Evolutionary conservation across 306 rosid species (phyloP).

Genomic region (Acacia acuminata): DNA sequence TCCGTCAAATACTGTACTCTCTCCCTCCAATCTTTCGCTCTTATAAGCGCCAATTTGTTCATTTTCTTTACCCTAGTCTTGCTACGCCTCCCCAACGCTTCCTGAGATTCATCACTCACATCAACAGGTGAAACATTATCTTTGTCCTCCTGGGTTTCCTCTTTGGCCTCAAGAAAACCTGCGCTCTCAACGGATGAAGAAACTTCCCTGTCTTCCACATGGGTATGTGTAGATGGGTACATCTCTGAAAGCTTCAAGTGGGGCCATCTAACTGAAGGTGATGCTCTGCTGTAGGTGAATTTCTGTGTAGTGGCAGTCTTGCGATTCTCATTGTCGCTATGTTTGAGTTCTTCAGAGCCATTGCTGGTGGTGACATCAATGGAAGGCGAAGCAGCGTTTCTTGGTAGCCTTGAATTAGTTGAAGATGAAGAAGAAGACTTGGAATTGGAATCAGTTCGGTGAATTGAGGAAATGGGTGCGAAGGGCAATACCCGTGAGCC

Average conservation of each 20-base stretch:
- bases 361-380: not conserved
- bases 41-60: slow-evolving; percentile 75
- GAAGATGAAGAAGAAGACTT: slow-evolving; percentile 9
- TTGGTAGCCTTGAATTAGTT: slow-evolving; percentile 38
- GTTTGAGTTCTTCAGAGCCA: slow-evolving; percentile 29
- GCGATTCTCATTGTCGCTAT: not conserved
- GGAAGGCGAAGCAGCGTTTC: slow-evolving; percentile 28
- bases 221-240: slow-evolving; percentile 46
- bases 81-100: slow-evolving; percentile 59
- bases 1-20: slow-evolving; percentile 75
- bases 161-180: slow-evolving; percentile 36
- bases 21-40: slow-evolving; percentile 91
- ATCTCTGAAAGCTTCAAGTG: slow-evolving; percentile 56
- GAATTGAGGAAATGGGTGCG: slow-evolving; percentile 32
- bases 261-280: slow-evolving; percentile 89
- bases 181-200: not conserved
- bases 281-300: slow-evolving; percentile 82
- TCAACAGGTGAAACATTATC: slow-evolving; percentile 28
- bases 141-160: slow-evolving; percentile 18
- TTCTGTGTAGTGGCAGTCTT: slow-evolving; percentile 19
- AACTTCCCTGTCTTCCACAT: slow-evolving; percentile 36
- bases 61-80: slow-evolving; percentile 63
- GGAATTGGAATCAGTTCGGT: slow-evolving; percentile 26
- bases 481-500: slow-evolving; percentile 32
- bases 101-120: slow-evolving; percentile 45